Conservation (phyloP, 2,329 filamentous ascomycete species). For the Trichoderma hamatum region DNA sequence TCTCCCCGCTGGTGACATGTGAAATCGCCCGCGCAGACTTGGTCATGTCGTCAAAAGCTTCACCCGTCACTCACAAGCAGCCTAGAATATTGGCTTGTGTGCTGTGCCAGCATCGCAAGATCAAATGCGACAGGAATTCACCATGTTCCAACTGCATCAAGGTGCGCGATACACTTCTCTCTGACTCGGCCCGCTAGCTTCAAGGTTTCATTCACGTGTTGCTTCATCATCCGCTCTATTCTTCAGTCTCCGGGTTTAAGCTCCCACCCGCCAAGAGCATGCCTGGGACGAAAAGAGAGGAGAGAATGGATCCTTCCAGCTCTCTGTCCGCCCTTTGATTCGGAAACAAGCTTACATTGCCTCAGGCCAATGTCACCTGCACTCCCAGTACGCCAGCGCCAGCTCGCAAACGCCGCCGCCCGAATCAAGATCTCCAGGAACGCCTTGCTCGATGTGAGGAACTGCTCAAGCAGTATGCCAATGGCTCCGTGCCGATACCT, state of each 20-base stretch:
- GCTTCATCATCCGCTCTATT: background rate
- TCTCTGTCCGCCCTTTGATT: background rate
- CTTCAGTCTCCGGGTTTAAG: background rate
- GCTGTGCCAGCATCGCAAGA: slow-evolving; percentile 64
- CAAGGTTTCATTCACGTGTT: background rate
- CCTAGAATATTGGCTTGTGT: slow-evolving; percentile 57
- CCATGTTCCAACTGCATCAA: slow-evolving; percentile 64
- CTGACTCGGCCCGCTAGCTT: background rate
- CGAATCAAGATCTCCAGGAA: slow-evolving; percentile 65
- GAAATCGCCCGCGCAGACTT: slow-evolving; percentile 30
- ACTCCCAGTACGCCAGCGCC: slow-evolving; percentile 63
- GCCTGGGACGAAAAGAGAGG: background rate
- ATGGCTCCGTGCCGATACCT: slow-evolving; percentile 38
- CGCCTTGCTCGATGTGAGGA: slow-evolving; percentile 62
- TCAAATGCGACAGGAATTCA: slow-evolving; percentile 63
- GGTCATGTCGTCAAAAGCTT: slow-evolving; percentile 40
- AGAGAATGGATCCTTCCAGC: background rate
- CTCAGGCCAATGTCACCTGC: slow-evolving; percentile 60
- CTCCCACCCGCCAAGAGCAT: background rate
- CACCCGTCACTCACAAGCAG: slow-evolving; percentile 42
- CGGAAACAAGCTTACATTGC: slow-evolving; percentile 22
- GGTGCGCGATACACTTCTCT: slow-evolving; percentile 43
- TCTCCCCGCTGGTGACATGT: slow-evolving; percentile 36
- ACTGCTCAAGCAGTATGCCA: slow-evolving; percentile 60
- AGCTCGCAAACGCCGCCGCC: slow-evolving; percentile 60